Percentiles rank a stretch among this genome's conserved stretches.
Evolutionary conservation across 1,139 yeast species (phyloP).

Genomic region (Pichia sp.): DNA sequence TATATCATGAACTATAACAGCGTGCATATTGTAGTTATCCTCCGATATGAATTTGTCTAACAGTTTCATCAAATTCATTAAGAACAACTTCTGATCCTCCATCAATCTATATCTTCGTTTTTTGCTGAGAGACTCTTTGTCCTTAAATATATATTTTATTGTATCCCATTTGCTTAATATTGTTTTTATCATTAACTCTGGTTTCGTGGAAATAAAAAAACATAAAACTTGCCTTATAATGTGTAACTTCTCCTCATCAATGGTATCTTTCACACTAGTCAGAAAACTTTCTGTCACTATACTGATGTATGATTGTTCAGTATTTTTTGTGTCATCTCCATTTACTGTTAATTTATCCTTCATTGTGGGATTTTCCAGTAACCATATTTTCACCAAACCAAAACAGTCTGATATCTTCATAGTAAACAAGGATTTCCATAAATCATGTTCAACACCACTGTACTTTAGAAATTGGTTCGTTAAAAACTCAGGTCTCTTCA

Average conservation of each 20-base stretch:
- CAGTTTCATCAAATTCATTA: too few relatives aligned
- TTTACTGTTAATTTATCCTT: not conserved
- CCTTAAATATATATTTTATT: not conserved
- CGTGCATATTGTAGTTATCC: too few relatives aligned
- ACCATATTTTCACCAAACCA: constrained; percentile 3
- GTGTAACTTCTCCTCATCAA: not conserved
- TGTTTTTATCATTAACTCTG: not conserved
- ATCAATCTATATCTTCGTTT: not conserved
- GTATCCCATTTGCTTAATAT: not conserved
- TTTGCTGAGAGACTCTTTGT: not conserved
- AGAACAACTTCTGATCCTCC: too few relatives aligned
- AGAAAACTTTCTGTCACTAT: not conserved
- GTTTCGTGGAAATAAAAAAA: not conserved
- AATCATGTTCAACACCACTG: not conserved
- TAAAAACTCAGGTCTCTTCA: not conserved
- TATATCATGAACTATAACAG: too few relatives aligned
- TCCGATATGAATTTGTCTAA: too few relatives aligned
- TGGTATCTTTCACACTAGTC: not conserved
- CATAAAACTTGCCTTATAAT: not conserved
- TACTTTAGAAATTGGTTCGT: not conserved
- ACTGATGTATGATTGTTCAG: not conserved
- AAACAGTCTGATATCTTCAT: constrained; percentile 6
- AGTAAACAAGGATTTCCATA: constrained; percentile 6
- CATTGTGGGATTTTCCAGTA: constrained; percentile 3
- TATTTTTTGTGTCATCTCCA: not conserved